Conservation (phyloP, 352 stramenopile genomes). For the Pythium dissotocum region DNA sequence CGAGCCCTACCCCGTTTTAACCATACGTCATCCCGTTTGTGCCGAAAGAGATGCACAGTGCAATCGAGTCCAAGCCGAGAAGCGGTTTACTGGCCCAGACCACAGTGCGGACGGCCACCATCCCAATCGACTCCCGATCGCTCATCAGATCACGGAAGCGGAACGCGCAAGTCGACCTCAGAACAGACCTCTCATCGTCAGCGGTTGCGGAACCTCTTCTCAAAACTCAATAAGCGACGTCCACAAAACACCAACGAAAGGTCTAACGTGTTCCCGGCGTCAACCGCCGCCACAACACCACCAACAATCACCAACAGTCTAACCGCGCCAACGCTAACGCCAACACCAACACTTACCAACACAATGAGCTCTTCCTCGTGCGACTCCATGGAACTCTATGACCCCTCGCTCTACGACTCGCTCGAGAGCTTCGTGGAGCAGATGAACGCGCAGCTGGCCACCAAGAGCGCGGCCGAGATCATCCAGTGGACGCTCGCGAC, state of each 20-base stretch:
- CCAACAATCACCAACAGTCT: neutral
- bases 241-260: neutral
- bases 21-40: slow-evolving; percentile 24
- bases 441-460: slow-evolving; percentile 57
- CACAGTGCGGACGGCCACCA: neutral
- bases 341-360: slow-evolving; percentile 4
- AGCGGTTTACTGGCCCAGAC: slow-evolving; percentile 13
- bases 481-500: slow-evolving; percentile 70
- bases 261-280: neutral
- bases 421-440: slow-evolving; percentile 66
- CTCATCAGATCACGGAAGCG: slow-evolving; percentile 21
- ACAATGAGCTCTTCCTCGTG: slow-evolving; percentile 15
- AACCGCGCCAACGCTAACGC: neutral
- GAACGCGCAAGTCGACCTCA: slow-evolving; percentile 13
- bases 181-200: neutral
- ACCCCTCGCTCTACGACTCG: slow-evolving; percentile 48
- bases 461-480: slow-evolving; percentile 61
- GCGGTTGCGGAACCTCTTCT: slow-evolving; percentile 4
- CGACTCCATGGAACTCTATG: slow-evolving; percentile 29
- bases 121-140: neutral
- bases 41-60: slow-evolving; percentile 12
- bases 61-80: slow-evolving; percentile 16
- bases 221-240: slow-evolving; percentile 4
- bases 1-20: slow-evolving; percentile 7
- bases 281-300: neutral